Conservation (phyloP, 1,284 basidiomycete genomes). For the Cutaneotrichosporon sp. region DNA sequence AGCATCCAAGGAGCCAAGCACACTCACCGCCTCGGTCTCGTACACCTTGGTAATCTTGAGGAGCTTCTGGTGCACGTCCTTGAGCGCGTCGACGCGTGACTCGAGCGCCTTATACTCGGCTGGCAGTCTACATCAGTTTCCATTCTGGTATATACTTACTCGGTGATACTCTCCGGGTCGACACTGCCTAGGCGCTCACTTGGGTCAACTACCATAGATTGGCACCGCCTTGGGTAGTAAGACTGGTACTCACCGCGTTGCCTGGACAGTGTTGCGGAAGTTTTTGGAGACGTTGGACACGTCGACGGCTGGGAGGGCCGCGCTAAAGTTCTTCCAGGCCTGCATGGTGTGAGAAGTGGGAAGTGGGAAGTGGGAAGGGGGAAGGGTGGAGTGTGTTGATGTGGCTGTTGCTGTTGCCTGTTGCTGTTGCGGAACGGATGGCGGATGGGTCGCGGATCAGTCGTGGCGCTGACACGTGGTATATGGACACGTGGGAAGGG, state of each 20-base stretch:
- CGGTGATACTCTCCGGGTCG: constrained; percentile 88
- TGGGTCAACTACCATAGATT: constrained; percentile 13
- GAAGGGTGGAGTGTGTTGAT: neutral
- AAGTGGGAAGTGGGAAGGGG: too few relatives aligned
- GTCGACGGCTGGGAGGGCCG: constrained; percentile 49
- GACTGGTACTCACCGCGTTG: constrained; percentile 60
- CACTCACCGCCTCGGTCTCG: constrained; percentile 63
- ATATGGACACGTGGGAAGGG: neutral
- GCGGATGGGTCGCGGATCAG: neutral
- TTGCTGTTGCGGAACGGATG: neutral
- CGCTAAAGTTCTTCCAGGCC: constrained; percentile 50
- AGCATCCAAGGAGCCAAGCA: neutral
- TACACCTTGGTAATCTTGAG: constrained; percentile 85
- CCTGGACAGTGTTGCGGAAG: constrained; percentile 81
- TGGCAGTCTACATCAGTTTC: constrained; percentile 33
- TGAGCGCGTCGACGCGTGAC: constrained; percentile 87
- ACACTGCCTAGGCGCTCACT: constrained; percentile 85
- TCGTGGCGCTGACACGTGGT: neutral
- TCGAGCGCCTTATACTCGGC: constrained; percentile 96
- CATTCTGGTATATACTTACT: constrained; percentile 58
- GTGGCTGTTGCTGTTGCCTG: neutral
- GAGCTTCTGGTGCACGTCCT: constrained; percentile 71
- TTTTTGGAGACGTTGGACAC: constrained; percentile 65
- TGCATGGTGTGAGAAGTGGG: constrained; percentile 35
- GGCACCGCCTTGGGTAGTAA: neutral